These are phyloP conservation scores for Aspergillus brasiliensis DNA, from an alignment of 2,329 filamentous ascomycete species.

Conservation along the genomic window DNA sequence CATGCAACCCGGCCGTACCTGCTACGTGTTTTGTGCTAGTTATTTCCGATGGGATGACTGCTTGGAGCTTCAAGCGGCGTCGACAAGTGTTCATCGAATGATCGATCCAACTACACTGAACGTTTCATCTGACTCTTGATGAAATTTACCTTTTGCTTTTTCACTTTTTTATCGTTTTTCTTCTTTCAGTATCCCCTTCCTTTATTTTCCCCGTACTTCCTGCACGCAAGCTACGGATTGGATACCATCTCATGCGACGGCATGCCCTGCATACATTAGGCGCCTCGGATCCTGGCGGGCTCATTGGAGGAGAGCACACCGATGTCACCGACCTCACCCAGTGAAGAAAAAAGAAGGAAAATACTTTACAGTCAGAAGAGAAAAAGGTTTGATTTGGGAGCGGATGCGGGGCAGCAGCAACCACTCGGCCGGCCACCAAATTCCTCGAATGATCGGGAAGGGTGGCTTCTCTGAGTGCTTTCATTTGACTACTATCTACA, in stretches of 20 bases:
- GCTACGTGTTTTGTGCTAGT: not conserved
- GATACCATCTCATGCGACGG: constrained; percentile 19
- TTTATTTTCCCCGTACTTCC: not conserved
- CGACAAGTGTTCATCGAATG: not conserved
- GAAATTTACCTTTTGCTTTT: not conserved
- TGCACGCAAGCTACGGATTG: constrained; percentile 13
- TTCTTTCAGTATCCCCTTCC: too few relatives aligned
- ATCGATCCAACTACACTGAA: not conserved
- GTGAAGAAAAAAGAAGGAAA: not conserved
- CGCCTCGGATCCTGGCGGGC: constrained; percentile 2
- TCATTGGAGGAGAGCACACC: constrained; percentile 2
- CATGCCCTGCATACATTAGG: constrained; percentile 19
- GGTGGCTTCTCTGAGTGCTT: not conserved
- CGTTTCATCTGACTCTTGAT: not conserved
- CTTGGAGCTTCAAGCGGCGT: not conserved
- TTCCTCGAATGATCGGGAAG: not conserved
- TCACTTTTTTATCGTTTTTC: too few relatives aligned
- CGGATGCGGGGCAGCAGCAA: constrained; percentile 19
- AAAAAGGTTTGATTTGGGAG: constrained; percentile 5
- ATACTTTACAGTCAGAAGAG: too few relatives aligned
- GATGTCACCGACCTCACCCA: constrained; percentile 8
- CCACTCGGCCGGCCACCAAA: not conserved
- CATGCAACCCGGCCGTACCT: not conserved
- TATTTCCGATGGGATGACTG: not conserved
- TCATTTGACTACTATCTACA: not conserved